Conservation (phyloP, 1,284 basidiomycete genomes). For the Lignosus rhinocerotis region DNA sequence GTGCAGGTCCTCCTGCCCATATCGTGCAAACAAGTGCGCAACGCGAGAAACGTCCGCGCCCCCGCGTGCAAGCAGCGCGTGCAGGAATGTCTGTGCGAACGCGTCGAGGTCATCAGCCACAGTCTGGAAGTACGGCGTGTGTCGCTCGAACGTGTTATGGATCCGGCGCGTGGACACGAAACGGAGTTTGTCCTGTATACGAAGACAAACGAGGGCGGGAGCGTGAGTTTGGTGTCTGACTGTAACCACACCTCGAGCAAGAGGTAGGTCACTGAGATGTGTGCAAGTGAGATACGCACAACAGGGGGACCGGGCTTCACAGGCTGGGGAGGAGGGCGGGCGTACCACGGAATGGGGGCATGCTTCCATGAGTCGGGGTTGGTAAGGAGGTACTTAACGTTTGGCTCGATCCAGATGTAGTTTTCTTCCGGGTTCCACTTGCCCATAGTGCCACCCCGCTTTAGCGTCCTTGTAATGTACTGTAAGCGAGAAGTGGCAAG, state of each 20-base stretch:
- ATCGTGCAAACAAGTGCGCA: background rate
- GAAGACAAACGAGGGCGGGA: background rate
- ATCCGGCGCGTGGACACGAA: conserved; percentile 8
- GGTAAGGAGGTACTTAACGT: conserved; percentile 11
- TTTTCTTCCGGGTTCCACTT: conserved; percentile 7
- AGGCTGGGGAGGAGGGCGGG: conserved; percentile 2
- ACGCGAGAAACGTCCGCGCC: background rate
- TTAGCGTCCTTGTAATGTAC: no score
- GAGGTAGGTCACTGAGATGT: background rate
- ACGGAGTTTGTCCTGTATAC: conserved; percentile 9
- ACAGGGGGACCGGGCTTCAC: background rate
- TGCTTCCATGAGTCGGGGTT: background rate
- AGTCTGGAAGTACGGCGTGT: background rate
- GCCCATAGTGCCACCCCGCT: background rate
- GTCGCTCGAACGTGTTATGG: background rate
- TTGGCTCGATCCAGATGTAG: conserved; percentile 17
- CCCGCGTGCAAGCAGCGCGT: conserved; percentile 3
- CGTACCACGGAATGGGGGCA: conserved; percentile 9
- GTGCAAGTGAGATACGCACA: background rate
- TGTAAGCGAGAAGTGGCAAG: no score
- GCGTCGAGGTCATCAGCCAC: conserved; percentile 18
- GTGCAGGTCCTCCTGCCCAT: conserved; percentile 1
- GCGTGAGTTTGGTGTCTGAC: no score
- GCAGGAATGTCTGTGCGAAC: conserved; percentile 9
- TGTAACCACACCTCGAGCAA: no score